phyloP scores from a whole-genome alignment of 495 filamentous ascomycete genomes.

The Trichoderma asperelloides region DNA sequence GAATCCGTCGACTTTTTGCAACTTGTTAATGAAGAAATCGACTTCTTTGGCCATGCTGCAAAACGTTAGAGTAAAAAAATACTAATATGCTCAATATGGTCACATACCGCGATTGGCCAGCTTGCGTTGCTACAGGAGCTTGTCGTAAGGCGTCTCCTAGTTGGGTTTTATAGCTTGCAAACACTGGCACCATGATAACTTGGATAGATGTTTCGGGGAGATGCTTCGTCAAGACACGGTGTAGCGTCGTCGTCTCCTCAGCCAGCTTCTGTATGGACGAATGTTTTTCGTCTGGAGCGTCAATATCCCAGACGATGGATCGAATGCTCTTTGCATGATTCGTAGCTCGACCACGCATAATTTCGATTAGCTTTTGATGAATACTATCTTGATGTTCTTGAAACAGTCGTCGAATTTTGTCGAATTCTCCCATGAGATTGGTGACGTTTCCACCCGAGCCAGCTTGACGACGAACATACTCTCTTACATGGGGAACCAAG shows the following conservation, averaged over 20 bases:
- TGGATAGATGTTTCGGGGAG: conserved; percentile 67
- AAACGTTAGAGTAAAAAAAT: conserved; percentile 12
- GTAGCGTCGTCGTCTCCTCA: conserved; percentile 80
- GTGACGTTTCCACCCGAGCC: conserved; percentile 39
- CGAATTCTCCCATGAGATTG: conserved; percentile 72
- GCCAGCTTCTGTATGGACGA: conserved; percentile 86
- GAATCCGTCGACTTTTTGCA: conserved; percentile 75
- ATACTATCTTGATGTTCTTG: conserved; percentile 92
- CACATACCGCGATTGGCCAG: conserved; percentile 63
- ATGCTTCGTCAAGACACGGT: conserved; percentile 80
- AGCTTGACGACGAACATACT: conserved; percentile 77
- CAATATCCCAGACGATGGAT: conserved; percentile 62
- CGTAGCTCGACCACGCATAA: conserved; percentile 75
- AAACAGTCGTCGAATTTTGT: conserved; percentile 79
- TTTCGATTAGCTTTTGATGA: conserved; percentile 91
- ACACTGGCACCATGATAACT: conserved; percentile 88
- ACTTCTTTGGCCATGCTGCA: conserved; percentile 72
- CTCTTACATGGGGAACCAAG: conserved; percentile 81
- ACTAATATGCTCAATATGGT: neutral
- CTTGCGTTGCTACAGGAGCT: conserved; percentile 54
- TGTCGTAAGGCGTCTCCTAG: conserved; percentile 67
- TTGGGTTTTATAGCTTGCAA: conserved; percentile 76
- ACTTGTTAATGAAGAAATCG: conserved; percentile 60
- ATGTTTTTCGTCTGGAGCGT: conserved; percentile 34
- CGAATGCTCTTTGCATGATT: conserved; percentile 67